Evolutionary conservation across 176 grass and related monocot species (phyloP).

Genomic region (Urochloa ruziziensis): DNA sequence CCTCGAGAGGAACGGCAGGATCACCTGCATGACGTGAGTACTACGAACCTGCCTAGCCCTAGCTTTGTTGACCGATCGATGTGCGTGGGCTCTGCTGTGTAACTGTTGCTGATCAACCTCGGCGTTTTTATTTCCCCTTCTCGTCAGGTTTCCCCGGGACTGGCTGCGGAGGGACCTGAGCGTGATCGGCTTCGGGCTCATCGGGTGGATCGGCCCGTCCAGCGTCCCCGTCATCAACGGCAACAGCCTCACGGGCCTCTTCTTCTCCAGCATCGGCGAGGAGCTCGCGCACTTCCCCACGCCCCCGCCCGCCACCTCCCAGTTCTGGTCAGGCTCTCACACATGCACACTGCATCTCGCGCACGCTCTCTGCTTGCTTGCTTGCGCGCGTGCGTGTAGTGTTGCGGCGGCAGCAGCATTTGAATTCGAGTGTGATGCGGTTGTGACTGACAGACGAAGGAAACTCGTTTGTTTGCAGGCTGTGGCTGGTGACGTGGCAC

Average conservation of each 20-base stretch:
- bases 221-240: conserved; percentile 87
- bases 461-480: conserved; percentile 41
- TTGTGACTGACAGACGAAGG: background rate
- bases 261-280: conserved; percentile 90
- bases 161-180: conserved; percentile 92
- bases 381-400: too few species aligned
- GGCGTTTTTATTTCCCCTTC: background rate
- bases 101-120: background rate
- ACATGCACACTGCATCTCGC: too few species aligned
- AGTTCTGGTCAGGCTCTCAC: conserved; percentile 61
- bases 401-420: background rate
- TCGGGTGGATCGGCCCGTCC: conserved; percentile 87
- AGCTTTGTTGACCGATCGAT: too few species aligned
- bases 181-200: conserved; percentile 93
- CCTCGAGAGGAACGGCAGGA: conserved; percentile 57
- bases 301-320: conserved; percentile 64
- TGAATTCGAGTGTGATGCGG: too few species aligned
- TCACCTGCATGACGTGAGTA: conserved; percentile 73
- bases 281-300: conserved; percentile 95
- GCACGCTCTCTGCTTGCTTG: too few species aligned
- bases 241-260: conserved; percentile 88
- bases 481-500: conserved; percentile 94
- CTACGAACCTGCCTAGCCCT: too few species aligned
- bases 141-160: conserved; percentile 77
- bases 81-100: too few species aligned